Evolutionary conservation across 108 stramenopile species (phyloP), one percentile per base, ranked within the genome.

Genomic region (Skeletonema potamos): DNA sequence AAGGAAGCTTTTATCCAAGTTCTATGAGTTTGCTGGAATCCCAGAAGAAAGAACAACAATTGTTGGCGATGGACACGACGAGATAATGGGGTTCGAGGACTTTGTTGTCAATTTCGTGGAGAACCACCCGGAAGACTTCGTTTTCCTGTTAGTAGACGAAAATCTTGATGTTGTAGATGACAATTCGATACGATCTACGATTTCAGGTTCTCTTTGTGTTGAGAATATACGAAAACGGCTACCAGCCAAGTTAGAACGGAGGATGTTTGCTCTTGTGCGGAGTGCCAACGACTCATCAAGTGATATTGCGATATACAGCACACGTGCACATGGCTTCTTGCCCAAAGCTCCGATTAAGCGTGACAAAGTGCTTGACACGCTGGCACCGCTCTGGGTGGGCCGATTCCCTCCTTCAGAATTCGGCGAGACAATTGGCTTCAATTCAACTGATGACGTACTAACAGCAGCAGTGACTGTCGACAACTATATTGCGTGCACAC

Each of bases 111-210:
- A 65, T 10, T 54, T 83, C 7, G 17, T 82, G 63, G 28, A 66
- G 54, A 51, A 81, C 4, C 27, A 85, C 27, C 78, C 70, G 27
- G 56, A 62, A 9, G 54, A 30, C 56, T 75, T 73, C 30, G 70
- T 84, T 12, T 46, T 87, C 8, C 10, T 84, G 0, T 72, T 87
- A 6, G 75, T 76, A 6, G 84, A 87, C 59, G 86, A 87, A 41
- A 87, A 87, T 58, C 62, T 87, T 20, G 84, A 87, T 67, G 48
- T 77, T 3, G 62, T 24, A 10, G 34, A 70, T 28, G 62, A 64
- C 5, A 30, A 27, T 27, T 46, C 64, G 4, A 6, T 13, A 28
- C 41, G 43, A 24, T 22, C 60, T 5, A 37, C 60, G 3, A 62
- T 85, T 27, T 86, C 85, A 1, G 85, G 85, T 0, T 86, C 85